Base-by-base conservation (phyloP, 225 moss, liverwort and hornwort species). In the Bryum argenteum region DNA sequence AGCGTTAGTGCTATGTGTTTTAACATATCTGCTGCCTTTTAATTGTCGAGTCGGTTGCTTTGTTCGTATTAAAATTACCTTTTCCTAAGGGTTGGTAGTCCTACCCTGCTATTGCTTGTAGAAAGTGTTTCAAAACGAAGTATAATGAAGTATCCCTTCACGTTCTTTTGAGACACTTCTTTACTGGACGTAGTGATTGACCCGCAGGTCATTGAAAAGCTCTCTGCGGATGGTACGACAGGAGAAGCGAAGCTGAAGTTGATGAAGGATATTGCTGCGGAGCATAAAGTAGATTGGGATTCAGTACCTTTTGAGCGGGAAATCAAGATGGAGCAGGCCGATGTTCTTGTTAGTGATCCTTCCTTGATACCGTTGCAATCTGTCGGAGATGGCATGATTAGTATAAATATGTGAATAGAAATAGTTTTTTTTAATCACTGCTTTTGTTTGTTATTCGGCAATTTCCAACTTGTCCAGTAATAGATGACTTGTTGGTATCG, bases 221-320 rank as follows among this genome's bases (percentile, higher is more conserved):
- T 88, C 43, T 88, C 85, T 37, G 78, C 64, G 48, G 78, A 70
- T 53, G 54, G 57, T 43, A 66, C 80, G 42, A 67, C 85, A 54
- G 78, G 75, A 48, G 82, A 76, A 77, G 67, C 44, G 17, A 88
- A 85, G 75, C 63, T 88, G 3, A 80, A 83, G 76, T 17, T 88
- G 61, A 76, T 88, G 78, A 83, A 78, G 76, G 85, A 85, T 10
- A 85, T 88, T 72, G 88, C 88, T 59, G 70, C 69, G 10, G 88
- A 88, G 58, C 72, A 88, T 61, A 73, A 80, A 24, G 80, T 88
- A 39, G 38, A 76, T 37, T 88, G 88, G 88, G 71, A 88, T 71
- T 71, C 88, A 42, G 63, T 70, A 62, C 62, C 66, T 43, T 75
- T 76, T 54, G 82, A 85, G 65, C 70, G 38, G 38, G 82, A 83